Base-by-base conservation (phyloP, 495 filamentous ascomycete genomes). In the Podospora comata region DNA sequence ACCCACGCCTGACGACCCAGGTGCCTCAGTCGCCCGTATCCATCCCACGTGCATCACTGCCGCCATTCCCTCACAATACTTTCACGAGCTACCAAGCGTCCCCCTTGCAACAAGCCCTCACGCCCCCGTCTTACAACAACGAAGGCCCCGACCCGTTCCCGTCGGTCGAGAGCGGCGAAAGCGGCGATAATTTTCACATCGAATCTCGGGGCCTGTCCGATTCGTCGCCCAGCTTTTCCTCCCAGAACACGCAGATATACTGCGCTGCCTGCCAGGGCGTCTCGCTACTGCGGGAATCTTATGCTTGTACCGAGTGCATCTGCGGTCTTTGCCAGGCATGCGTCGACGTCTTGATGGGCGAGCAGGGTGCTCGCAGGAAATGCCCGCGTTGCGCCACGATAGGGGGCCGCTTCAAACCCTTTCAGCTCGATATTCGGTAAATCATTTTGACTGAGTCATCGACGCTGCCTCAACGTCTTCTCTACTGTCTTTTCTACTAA, bases 301-400 rank as follows among this genome's bases (percentile, higher is more conserved):
- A 91, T 74, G 93, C 93, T 15, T 97, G 93, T 78, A 96, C 93
- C 0, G 93, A 97, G 75, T 97, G 93, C 76, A 96, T 97, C 62
- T 95, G 92, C 74, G 93, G 93, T 2, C 85, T 97, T 60, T 97
- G 93, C 74, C 89, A 87, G 64, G 90, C 91, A 56, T 97, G 93
- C 68, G 92, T 96, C 19, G 87, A 91, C 69, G 87, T 91, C 70
- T 85, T 95, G 66, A 90, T 92, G 79, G 79, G 81, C 60, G 85
- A 87, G 73, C 85, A 86, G 74, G 84, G 85, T 11, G 83, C 84
- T 9, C 80, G 84, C 28, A 82, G 86, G 67, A 88, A 87, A 68
- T 91, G 89, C 75, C 89, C 89, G 20, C 77, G 85, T 34, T 91
- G 89, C 68, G 85, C 85, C 23, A 88, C 87, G 13, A 85, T 91